phyloP scores from a whole-genome alignment of 495 filamentous ascomycete species.

The Tuber microsphaerosporum region DNA sequence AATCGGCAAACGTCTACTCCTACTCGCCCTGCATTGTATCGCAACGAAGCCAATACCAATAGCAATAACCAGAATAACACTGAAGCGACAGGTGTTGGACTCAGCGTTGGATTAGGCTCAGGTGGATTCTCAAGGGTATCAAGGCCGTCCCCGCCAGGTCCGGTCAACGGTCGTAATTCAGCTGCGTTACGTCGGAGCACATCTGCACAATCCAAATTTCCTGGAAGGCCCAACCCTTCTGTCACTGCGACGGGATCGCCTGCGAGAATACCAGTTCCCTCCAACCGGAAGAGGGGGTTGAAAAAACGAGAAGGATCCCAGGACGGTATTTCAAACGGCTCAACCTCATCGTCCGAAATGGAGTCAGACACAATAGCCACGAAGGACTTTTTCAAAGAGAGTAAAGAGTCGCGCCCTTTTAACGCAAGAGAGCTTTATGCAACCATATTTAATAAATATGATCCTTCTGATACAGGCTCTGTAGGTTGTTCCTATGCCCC shows the following conservation, averaged over 20 bases:
- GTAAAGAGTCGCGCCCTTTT: neutral
- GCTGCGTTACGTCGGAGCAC: constrained; percentile 13
- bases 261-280: neutral
- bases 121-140: constrained; percentile 2
- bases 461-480: constrained; percentile 12
- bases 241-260: neutral
- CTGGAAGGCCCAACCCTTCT: neutral
- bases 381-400: neutral
- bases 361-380: neutral
- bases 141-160: constrained; percentile 16
- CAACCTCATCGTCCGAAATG: neutral
- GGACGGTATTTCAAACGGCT: neutral
- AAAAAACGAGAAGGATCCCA: constrained; percentile 2
- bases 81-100: constrained; percentile 11
- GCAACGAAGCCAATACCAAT: neutral
- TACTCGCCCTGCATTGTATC: neutral
- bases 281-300: neutral
- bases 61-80: neutral
- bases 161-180: constrained; percentile 2
- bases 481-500: constrained; percentile 6
- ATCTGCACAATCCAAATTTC: neutral
- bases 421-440: constrained; percentile 4
- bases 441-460: constrained; percentile 14
- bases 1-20: constrained; percentile 6
- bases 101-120: constrained; percentile 17